These are phyloP conservation scores for Nigrospora sphaerica DNA, from an alignment of 2,329 filamentous ascomycete species.

Conservation along the genomic window DNA sequence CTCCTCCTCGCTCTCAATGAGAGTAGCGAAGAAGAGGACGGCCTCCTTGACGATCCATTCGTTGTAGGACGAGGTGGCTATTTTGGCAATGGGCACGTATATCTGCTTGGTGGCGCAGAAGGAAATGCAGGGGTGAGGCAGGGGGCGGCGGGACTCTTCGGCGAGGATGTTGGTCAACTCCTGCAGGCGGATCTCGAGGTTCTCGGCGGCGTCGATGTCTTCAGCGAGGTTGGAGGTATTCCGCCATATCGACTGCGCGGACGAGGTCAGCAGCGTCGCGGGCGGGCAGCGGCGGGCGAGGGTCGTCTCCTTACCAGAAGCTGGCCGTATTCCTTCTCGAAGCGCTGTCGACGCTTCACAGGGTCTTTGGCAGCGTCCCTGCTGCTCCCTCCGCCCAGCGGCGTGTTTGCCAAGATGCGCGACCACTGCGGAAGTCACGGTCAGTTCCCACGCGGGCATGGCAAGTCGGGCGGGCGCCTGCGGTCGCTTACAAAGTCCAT, in stretches of 20 bases:
- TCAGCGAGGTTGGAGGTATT: conserved; percentile 51
- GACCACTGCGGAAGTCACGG: conserved; percentile 46
- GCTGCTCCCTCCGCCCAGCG: conserved; percentile 47
- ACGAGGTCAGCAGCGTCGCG: neutral
- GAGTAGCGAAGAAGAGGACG: conserved; percentile 78
- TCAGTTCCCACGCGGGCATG: conserved; percentile 7
- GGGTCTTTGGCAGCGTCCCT: conserved; percentile 58
- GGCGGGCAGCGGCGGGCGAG: conserved; percentile 2
- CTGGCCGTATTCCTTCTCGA: conserved; percentile 59
- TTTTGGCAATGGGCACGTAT: conserved; percentile 82
- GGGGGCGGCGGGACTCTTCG: conserved; percentile 81
- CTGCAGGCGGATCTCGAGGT: conserved; percentile 54
- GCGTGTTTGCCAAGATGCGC: conserved; percentile 56
- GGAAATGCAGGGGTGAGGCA: conserved; percentile 85
- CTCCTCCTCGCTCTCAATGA: conserved; percentile 95
- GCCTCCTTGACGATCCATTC: conserved; percentile 80
- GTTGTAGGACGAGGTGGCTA: conserved; percentile 77
- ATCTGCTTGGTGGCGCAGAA: conserved; percentile 83
- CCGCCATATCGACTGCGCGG: conserved; percentile 49
- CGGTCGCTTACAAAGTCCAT: conserved; percentile 50
- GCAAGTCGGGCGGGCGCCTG: neutral
- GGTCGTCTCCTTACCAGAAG: conserved; percentile 40
- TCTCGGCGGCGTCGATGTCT: conserved; percentile 56
- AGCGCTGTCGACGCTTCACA: conserved; percentile 55
- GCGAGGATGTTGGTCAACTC: conserved; percentile 66